Evolutionary conservation across 495 filamentous ascomycete genomes (phyloP).

Genomic region (Podospora comata): DNA sequence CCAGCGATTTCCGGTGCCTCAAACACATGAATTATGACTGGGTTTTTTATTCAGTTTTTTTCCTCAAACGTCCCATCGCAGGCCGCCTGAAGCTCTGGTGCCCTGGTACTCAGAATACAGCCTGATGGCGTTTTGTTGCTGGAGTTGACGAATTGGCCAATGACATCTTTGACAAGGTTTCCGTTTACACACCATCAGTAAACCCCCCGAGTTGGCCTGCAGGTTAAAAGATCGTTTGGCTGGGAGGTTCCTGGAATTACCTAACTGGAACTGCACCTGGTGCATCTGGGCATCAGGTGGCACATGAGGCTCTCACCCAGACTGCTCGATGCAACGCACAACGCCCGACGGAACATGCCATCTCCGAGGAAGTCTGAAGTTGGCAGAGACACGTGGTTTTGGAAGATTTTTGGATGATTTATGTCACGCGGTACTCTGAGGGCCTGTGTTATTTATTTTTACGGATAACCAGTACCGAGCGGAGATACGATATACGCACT

Average conservation of each 20-base stretch:
- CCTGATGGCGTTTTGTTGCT: background rate
- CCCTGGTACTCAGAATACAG: background rate
- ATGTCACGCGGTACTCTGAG: too few relatives aligned
- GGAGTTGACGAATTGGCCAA: background rate
- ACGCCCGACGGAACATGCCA: conserved; percentile 1
- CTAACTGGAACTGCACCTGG: background rate
- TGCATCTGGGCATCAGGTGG: conserved; percentile 1
- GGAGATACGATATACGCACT: too few relatives aligned
- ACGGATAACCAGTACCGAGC: too few relatives aligned
- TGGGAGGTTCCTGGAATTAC: conserved; percentile 3
- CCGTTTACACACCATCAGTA: background rate
- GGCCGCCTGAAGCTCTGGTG: too few relatives aligned
- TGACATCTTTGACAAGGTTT: background rate
- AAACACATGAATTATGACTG: too few relatives aligned
- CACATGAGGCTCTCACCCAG: conserved; percentile 13
- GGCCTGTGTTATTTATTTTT: too few relatives aligned
- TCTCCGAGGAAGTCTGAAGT: conserved; percentile 17
- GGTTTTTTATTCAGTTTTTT: too few relatives aligned
- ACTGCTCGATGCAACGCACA: background rate
- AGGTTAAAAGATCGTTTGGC: background rate
- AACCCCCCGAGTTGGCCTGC: background rate
- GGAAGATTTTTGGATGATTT: background rate
- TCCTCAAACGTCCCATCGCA: too few relatives aligned
- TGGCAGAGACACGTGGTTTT: conserved; percentile 1
- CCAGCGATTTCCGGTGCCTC: too few relatives aligned